phyloP scores from a whole-genome alignment of 116 monocot genomes.

The Trichopus zeylanicus region DNA sequence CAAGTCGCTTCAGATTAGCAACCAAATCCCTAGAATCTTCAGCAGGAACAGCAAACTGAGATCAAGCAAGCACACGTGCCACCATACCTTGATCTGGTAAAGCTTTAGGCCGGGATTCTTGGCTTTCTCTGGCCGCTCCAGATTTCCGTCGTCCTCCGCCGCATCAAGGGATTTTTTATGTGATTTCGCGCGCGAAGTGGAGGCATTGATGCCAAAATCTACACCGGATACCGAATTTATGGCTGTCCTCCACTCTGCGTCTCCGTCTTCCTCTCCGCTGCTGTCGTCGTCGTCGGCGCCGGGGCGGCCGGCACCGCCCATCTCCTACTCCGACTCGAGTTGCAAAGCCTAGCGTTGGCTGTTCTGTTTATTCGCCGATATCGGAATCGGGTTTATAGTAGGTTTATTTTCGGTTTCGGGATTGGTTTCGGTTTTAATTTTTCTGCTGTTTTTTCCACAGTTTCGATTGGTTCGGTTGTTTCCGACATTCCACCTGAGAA shows the following conservation, averaged over 20 bases:
- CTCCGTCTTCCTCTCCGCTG: conserved; percentile 85
- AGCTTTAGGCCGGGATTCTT: conserved; percentile 44
- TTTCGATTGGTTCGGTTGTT: too few species aligned
- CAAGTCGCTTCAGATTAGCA: too few species aligned
- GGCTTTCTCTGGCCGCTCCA: conserved; percentile 5
- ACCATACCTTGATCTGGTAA: conserved; percentile 70
- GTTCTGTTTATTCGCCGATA: too few species aligned
- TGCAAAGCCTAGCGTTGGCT: too few species aligned
- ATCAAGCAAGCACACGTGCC: neutral
- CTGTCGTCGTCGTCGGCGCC: conserved; percentile 20
- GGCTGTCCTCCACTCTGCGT: conserved; percentile 61
- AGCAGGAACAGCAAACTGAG: neutral
- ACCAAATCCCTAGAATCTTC: too few species aligned
- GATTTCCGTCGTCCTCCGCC: neutral
- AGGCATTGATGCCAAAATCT: conserved; percentile 12
- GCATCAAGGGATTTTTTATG: neutral
- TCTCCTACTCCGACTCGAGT: neutral
- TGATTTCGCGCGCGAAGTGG: conserved; percentile 8
- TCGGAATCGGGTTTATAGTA: too few species aligned
- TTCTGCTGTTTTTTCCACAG: too few species aligned
- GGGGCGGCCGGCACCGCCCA: neutral
- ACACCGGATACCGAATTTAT: conserved; percentile 41
- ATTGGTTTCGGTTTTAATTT: too few species aligned
- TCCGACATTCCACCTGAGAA: too few species aligned
- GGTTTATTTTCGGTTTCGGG: too few species aligned